Percentiles rank a stretch among this genome's conserved stretches.
These are phyloP conservation scores for Fusarium sp. DNA, from an alignment of 2,329 filamentous ascomycete genomes.

Conservation along the genomic window DNA sequence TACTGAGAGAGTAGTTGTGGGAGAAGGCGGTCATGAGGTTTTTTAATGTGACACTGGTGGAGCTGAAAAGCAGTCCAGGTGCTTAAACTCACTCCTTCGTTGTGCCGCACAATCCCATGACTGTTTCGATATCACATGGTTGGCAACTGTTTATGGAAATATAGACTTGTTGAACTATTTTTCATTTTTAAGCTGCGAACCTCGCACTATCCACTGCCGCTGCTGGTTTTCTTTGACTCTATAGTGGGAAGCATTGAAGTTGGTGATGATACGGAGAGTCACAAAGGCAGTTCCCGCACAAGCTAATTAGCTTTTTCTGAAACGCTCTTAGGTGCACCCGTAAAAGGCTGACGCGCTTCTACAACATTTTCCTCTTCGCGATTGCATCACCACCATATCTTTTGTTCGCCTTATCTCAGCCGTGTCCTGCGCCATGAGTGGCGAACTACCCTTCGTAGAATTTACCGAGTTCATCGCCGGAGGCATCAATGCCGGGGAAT, in stretches of 20 bases:
- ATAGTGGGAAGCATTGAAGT: background rate
- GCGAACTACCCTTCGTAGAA: background rate
- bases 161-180: background rate
- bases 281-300: background rate
- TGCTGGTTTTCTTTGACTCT: background rate
- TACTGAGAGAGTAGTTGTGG: background rate
- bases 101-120: background rate
- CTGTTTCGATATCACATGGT: background rate
- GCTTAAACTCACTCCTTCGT: background rate
- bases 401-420: background rate
- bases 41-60: accelerated
- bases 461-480: background rate
- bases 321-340: background rate
- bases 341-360: background rate
- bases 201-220: background rate
- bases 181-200: background rate
- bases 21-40: too few species aligned
- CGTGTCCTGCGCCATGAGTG: background rate
- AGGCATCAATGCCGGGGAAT: background rate
- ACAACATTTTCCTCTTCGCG: background rate
- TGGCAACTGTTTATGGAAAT: background rate
- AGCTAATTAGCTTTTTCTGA: background rate
- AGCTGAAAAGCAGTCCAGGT: background rate
- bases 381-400: background rate
- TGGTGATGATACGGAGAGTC: background rate